A percentile compares a stretch with the other conserved stretches of the same genome.
phyloP scores from a whole-genome alignment of 805 yeast species.

The Metschnikowia koreensis region DNA sequence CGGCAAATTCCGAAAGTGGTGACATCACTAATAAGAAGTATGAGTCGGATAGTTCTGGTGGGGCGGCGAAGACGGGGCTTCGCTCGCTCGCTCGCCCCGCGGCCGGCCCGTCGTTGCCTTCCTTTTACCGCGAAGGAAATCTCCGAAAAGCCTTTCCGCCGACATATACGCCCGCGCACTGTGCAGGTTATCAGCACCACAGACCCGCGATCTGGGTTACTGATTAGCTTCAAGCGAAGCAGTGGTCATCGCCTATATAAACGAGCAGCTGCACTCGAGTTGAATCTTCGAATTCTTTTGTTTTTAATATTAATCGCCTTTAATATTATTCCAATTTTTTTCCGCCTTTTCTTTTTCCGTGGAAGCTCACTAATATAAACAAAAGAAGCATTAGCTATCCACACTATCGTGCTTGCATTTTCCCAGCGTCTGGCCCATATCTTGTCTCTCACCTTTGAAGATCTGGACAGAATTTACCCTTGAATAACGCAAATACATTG shows the following conservation, averaged over 20 bases:
- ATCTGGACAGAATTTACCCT: conserved; percentile 1
- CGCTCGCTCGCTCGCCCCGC: conserved; percentile 7
- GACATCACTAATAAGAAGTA: conserved; percentile 1
- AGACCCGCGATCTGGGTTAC: background rate
- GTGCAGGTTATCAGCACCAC: conserved; percentile 8
- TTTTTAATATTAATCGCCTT: background rate
- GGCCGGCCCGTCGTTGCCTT: conserved; percentile 12
- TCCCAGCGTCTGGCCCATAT: background rate
- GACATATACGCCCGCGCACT: background rate
- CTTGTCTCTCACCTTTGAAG: conserved; percentile 9
- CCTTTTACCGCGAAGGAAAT: conserved; percentile 8
- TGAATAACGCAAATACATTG: background rate
- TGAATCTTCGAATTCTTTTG: background rate
- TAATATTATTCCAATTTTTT: background rate
- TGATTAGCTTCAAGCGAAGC: conserved; percentile 1
- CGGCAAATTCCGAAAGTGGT: background rate
- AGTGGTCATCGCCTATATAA: conserved; percentile 5
- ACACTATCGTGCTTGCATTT: background rate
- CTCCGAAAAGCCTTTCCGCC: conserved; percentile 6
- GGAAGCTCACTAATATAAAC: background rate
- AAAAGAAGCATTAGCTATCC: too few species aligned
- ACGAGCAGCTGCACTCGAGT: background rate
- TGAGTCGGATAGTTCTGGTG: background rate
- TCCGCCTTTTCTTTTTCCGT: background rate
- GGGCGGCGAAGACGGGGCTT: background rate